These are phyloP conservation scores for Colletotrichum melonis DNA, from an alignment of 2,329 filamentous ascomycete species.

Conservation along the genomic window DNA sequence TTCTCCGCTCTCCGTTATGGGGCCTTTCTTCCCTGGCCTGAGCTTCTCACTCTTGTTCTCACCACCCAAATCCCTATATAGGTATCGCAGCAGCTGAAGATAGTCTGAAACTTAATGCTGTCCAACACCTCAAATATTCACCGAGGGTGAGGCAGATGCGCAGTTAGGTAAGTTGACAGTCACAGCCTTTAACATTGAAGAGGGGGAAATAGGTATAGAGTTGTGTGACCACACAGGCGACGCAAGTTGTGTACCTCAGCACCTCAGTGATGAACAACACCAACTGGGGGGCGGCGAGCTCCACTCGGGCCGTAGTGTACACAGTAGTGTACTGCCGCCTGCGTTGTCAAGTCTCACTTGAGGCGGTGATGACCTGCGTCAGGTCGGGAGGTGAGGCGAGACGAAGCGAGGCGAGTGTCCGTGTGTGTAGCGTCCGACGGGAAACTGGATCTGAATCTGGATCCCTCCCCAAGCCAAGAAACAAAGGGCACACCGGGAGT, in stretches of 20 bases:
- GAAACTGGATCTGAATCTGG: slow-evolving; percentile 1
- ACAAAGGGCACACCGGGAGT: not conserved
- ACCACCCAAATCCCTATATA: not conserved
- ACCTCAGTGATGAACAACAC: not conserved
- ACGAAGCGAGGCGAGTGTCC: slow-evolving; percentile 1
- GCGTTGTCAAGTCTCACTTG: slow-evolving; percentile 17
- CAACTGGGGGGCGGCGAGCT: not conserved
- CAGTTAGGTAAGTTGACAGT: not conserved
- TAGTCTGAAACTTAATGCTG: not conserved
- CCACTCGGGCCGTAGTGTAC: not conserved
- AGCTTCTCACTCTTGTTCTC: slow-evolving; percentile 9
- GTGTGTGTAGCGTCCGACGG: not conserved
- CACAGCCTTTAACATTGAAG: not conserved
- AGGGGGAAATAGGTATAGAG: not conserved
- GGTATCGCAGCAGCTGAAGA: not conserved
- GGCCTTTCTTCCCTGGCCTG: slow-evolving; percentile 6
- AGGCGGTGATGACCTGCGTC: slow-evolving; percentile 13
- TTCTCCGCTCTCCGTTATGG: slow-evolving; percentile 6
- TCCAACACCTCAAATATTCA: not conserved
- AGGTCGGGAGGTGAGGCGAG: not conserved
- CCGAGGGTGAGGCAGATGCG: not conserved
- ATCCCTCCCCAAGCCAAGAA: slow-evolving; percentile 15
- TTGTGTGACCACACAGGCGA: not conserved
- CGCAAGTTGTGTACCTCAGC: not conserved
- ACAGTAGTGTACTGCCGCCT: not conserved